Evolutionary conservation across 352 stramenopile species (phyloP).

Genomic region (Globisporangium paddicum): DNA sequence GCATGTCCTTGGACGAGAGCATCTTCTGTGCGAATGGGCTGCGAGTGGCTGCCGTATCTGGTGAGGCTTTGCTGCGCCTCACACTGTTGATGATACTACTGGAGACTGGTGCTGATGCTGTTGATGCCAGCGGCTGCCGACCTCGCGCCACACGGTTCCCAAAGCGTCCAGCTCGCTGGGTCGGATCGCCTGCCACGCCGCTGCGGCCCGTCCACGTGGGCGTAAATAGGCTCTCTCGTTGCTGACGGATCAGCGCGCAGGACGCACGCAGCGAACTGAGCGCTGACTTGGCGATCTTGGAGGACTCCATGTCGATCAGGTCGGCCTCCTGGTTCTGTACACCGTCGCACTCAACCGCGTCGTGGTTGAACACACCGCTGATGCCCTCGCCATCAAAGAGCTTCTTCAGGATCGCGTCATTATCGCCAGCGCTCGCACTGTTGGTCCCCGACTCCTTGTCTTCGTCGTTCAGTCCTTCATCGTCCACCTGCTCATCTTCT

Average conservation of each 20-base stretch:
- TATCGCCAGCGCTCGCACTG: slow-evolving; percentile 40
- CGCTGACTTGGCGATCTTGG: slow-evolving; percentile 85
- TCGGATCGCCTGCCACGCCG: slow-evolving; percentile 62
- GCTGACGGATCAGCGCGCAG: slow-evolving; percentile 62
- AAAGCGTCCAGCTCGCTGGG: slow-evolving; percentile 38
- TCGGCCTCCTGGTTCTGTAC: slow-evolving; percentile 87
- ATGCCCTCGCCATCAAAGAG: slow-evolving; percentile 91
- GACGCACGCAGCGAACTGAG: slow-evolving; percentile 78
- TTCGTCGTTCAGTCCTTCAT: background rate
- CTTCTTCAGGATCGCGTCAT: slow-evolving; percentile 85
- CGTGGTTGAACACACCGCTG: slow-evolving; percentile 95
- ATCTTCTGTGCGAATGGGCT: slow-evolving; percentile 30
- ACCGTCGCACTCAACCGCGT: slow-evolving; percentile 87
- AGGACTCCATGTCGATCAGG: slow-evolving; percentile 91
- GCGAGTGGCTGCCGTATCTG: slow-evolving; percentile 1
- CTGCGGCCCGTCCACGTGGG: slow-evolving; percentile 77
- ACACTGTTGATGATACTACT: background rate
- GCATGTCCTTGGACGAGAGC: slow-evolving; percentile 63
- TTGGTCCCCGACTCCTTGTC: background rate
- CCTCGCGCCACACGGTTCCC: slow-evolving; percentile 34
- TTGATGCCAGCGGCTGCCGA: slow-evolving; percentile 9
- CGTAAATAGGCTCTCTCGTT: slow-evolving; percentile 56
- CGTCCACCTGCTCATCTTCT: slow-evolving; percentile 26
- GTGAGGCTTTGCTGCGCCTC: background rate
- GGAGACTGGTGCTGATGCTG: background rate